These are phyloP conservation scores for Fusarium staphyleae DNA, from an alignment of 2,329 filamentous ascomycete genomes.

Conservation along the genomic window DNA sequence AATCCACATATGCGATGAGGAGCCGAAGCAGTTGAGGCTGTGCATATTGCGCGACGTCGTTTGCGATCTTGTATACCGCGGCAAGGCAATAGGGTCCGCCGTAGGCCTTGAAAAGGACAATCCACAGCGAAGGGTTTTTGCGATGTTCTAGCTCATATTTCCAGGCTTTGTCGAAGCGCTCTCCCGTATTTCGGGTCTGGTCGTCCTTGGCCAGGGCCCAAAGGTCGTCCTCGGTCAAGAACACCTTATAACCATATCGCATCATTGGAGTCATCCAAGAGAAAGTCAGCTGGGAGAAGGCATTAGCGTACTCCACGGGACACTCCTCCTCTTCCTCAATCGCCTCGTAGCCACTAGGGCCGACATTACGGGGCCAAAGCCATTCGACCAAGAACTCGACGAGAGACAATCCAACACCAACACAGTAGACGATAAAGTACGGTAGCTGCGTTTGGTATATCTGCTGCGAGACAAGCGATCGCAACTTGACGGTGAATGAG, in stretches of 20 bases:
- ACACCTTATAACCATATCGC: slow-evolving; percentile 91
- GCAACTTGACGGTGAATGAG: slow-evolving; percentile 80
- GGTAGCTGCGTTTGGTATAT: slow-evolving; percentile 69
- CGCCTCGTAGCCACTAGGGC: slow-evolving; percentile 61
- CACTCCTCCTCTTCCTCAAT: slow-evolving; percentile 68
- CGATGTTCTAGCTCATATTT: slow-evolving; percentile 71
- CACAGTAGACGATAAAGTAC: slow-evolving; percentile 80
- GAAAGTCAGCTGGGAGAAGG: slow-evolving; percentile 94
- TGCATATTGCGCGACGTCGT: slow-evolving; percentile 84
- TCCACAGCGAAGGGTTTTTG: slow-evolving; percentile 78
- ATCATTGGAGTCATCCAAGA: slow-evolving; percentile 99
- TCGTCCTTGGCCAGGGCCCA: slow-evolving; percentile 89
- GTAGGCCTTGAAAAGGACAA: slow-evolving; percentile 83
- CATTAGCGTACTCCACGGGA: slow-evolving; percentile 86
- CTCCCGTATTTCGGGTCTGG: slow-evolving; percentile 76
- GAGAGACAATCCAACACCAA: slow-evolving; percentile 73
- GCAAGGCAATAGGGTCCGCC: slow-evolving; percentile 84
- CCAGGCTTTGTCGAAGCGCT: slow-evolving; percentile 78
- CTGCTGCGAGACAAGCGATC: slow-evolving; percentile 82
- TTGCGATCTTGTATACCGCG: slow-evolving; percentile 85
- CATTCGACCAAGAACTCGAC: slow-evolving; percentile 83
- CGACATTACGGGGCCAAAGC: slow-evolving; percentile 78
- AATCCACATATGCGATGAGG: slow-evolving; percentile 84
- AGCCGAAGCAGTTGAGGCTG: slow-evolving; percentile 90
- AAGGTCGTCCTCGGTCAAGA: slow-evolving; percentile 90